Evolutionary conservation across 2,329 filamentous ascomycete genomes (phyloP), one percentile per base, ranked within the genome.

Genomic region (Salinomyces thailandicus): DNA sequence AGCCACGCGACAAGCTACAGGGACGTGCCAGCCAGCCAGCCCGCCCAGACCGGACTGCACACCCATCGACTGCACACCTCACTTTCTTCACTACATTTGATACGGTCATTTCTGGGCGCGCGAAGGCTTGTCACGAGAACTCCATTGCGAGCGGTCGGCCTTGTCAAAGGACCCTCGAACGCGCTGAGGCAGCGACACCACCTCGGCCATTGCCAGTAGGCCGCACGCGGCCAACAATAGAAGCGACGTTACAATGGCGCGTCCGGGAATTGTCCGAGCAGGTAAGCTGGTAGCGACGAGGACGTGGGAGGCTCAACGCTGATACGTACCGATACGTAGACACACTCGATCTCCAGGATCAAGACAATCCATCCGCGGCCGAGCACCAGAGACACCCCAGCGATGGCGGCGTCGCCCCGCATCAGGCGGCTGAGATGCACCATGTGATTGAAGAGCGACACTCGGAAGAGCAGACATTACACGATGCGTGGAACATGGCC

Each of bases 301-400:
- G n/a, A n/a, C n/a, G n/a, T 30, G 4, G 5, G 27, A 31, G 12
- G 19, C 18, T 6, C 19, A 8, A 19, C 13, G 18, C 14, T 17
- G 15, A 26, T 12, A 20, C 18, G 16, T 13, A 35, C 32, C 13
- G 5, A 34, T 18, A 5, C 24, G 40, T 62, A 93, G 89, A 96
- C 68, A 93, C 89, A 45, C 82, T 95, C 64, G 91, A 96, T 66
- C 77, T 96, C 35, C 91, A 96, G 72, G 77, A 85, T 63, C 82
- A 78, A 55, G 69, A 79, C 54, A 71, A 81, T 41, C 85, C 86
- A 20, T 91, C 87, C 31, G 85, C 89, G 26, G 74, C 93, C 66
- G 81, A 87, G 58, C 86, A 93, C 61, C 68, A 72, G 12, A 69
- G 68, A 48, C 73, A 75, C 54, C 62, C 69, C 51, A 73, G 63